Conservation (phyloP, 2,329 filamentous ascomycete species). For the Thelonectria rubi region DNA sequence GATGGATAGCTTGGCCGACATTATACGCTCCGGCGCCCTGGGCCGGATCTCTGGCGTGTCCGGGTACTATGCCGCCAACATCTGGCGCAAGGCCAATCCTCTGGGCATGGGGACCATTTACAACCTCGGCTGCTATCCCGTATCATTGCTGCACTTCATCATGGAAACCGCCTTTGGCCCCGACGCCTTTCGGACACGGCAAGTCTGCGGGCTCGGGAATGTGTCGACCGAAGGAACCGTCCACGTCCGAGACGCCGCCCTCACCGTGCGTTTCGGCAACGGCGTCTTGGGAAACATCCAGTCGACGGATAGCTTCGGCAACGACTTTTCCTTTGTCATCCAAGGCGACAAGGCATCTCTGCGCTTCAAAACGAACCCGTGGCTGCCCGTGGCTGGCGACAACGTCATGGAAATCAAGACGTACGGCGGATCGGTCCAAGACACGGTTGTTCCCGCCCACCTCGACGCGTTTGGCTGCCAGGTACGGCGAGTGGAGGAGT, state of each 20-base stretch:
- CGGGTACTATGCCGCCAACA: slow-evolving; percentile 42
- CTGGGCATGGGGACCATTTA: slow-evolving; percentile 44
- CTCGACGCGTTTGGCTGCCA: slow-evolving; percentile 41
- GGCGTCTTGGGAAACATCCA: slow-evolving; percentile 39
- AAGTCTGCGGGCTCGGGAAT: slow-evolving; percentile 37
- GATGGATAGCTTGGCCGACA: slow-evolving; percentile 36
- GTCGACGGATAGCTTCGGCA: slow-evolving; percentile 42
- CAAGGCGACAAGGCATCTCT: slow-evolving; percentile 38
- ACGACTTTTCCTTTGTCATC: slow-evolving; percentile 38
- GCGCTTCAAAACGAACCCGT: slow-evolving; percentile 41
- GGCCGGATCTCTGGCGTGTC: slow-evolving; percentile 36
- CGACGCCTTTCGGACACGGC: slow-evolving; percentile 29
- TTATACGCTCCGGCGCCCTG: slow-evolving; percentile 35
- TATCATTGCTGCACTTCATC: slow-evolving; percentile 40
- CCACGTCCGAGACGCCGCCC: slow-evolving; percentile 37
- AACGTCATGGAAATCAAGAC: slow-evolving; percentile 38
- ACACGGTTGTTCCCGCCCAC: slow-evolving; percentile 31
- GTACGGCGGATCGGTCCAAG: slow-evolving; percentile 33
- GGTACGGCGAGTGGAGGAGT: slow-evolving; percentile 39
- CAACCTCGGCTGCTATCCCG: slow-evolving; percentile 43
- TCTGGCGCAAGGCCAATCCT: slow-evolving; percentile 42
- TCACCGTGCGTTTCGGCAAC: slow-evolving; percentile 36
- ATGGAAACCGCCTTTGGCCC: slow-evolving; percentile 38
- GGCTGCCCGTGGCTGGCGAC: slow-evolving; percentile 39
- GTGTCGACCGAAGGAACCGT: slow-evolving; percentile 32